A percentile compares a stretch with the other conserved stretches of the same genome.
These are phyloP conservation scores for Scheffersomyces lignicola DNA, from an alignment of 1,139 yeast genomes.

Conservation along the genomic window DNA sequence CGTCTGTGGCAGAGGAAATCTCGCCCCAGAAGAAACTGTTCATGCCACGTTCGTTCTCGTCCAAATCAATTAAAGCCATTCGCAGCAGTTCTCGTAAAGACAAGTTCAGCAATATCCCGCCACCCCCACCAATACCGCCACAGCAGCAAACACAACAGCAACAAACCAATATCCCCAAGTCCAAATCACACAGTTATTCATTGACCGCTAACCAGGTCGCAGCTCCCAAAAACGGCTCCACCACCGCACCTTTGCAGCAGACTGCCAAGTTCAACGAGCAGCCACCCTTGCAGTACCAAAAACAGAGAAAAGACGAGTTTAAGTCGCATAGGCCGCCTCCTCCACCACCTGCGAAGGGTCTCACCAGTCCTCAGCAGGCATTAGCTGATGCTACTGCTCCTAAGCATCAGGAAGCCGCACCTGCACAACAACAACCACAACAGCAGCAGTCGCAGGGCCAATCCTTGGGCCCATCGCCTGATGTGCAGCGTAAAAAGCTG, in stretches of 20 bases:
- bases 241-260: slow-evolving; percentile 43
- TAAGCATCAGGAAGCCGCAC: slow-evolving; percentile 10
- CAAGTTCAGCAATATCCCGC: slow-evolving; percentile 17
- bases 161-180: slow-evolving; percentile 41
- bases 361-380: slow-evolving; percentile 13
- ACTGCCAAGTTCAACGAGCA: slow-evolving; percentile 28
- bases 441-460: slow-evolving; percentile 9
- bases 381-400: slow-evolving; percentile 13
- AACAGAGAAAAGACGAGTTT: slow-evolving; percentile 26
- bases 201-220: slow-evolving; percentile 20
- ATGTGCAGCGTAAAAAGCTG: slow-evolving; percentile 11
- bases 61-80: slow-evolving; percentile 39
- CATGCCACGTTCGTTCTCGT: slow-evolving; percentile 40
- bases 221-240: slow-evolving; percentile 15
- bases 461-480: slow-evolving; percentile 3
- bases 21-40: slow-evolving; percentile 16
- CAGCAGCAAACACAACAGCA: no score
- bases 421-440: slow-evolving; percentile 5
- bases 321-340: slow-evolving; percentile 37
- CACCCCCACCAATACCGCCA: slow-evolving; percentile 17
- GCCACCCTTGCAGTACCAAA: slow-evolving; percentile 14
- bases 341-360: slow-evolving; percentile 26
- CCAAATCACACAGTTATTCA: slow-evolving; percentile 45
- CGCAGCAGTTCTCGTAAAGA: slow-evolving; percentile 23
- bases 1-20: slow-evolving; percentile 6